Percentiles rank a stretch among this genome's conserved stretches.
Evolutionary conservation across 768 basidiomycete genomes (phyloP).

Genomic region (Podaxis sp.): DNA sequence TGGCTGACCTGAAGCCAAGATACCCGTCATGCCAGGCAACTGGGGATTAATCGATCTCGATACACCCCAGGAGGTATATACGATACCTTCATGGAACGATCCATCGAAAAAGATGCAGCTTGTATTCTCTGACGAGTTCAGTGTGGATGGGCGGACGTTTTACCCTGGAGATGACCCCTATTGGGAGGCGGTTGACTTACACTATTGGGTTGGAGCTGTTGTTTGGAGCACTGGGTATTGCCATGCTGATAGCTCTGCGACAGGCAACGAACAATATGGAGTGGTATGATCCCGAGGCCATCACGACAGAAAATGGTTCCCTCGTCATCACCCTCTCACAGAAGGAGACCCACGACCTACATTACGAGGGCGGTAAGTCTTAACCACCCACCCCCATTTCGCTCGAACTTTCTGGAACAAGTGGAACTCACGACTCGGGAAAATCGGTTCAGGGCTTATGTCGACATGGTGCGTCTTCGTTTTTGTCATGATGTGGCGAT

Average conservation of each 20-base stretch:
- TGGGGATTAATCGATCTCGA: slow-evolving; percentile 55
- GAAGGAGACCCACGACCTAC: slow-evolving; percentile 64
- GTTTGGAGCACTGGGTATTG: background rate
- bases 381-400: slow-evolving; percentile 9
- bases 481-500: background rate
- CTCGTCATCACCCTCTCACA: slow-evolving; percentile 71
- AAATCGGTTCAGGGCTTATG: slow-evolving; percentile 38
- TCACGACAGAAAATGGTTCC: slow-evolving; percentile 71
- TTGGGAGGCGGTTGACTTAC: slow-evolving; percentile 78
- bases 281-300: slow-evolving; percentile 85
- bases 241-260: slow-evolving; percentile 12
- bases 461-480: slow-evolving; percentile 39
- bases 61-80: slow-evolving; percentile 55
- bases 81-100: slow-evolving; percentile 56
- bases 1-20: slow-evolving; percentile 32
- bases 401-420: slow-evolving; percentile 20
- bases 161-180: slow-evolving; percentile 85
- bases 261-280: slow-evolving; percentile 66
- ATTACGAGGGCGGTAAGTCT: slow-evolving; percentile 65
- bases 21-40: slow-evolving; percentile 59
- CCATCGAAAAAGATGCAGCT: slow-evolving; percentile 49
- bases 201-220: slow-evolving; percentile 60
- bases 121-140: slow-evolving; percentile 82
- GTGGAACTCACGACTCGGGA: slow-evolving; percentile 1
- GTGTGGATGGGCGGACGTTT: slow-evolving; percentile 68